Conservation (phyloP, 2,329 filamentous ascomycete genomes). For the Ceratocystiopsis brevicomis region DNA sequence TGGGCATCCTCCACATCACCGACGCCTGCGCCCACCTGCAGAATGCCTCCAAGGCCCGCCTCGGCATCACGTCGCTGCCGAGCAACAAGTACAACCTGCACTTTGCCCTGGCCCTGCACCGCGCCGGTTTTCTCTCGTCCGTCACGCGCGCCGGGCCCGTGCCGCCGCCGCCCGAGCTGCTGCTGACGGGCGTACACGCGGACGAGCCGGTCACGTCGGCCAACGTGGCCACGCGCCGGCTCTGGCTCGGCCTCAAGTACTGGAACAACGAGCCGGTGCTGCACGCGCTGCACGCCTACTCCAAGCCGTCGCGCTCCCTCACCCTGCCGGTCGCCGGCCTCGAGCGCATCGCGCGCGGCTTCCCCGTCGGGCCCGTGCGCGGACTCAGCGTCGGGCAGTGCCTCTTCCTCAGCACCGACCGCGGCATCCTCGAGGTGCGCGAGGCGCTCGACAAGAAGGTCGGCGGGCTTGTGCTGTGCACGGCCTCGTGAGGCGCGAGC, state of each 20-base stretch:
- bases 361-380: constrained; percentile 48
- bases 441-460: constrained; percentile 66
- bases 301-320: constrained; percentile 56
- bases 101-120: constrained; percentile 59
- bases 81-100: constrained; percentile 64
- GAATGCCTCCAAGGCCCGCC: constrained; percentile 68
- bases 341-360: constrained; percentile 47
- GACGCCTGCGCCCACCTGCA: constrained; percentile 81
- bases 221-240: constrained; percentile 54
- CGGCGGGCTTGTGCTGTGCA: constrained; percentile 63
- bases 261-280: constrained; percentile 68
- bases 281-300: constrained; percentile 43
- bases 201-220: constrained; percentile 41
- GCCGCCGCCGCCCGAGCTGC: constrained; percentile 28
- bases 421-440: constrained; percentile 60
- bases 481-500: constrained; percentile 25
- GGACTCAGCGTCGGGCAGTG: constrained; percentile 67
- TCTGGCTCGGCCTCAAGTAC: constrained; percentile 89
- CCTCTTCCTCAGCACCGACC: constrained; percentile 60
- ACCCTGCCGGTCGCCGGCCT: constrained; percentile 45
- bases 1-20: constrained; percentile 47
- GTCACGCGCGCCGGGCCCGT: constrained; percentile 52
- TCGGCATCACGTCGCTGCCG: constrained; percentile 68
- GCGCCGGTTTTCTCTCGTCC: constrained; percentile 60
- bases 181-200: constrained; percentile 17